Conservation (phyloP, 2,329 filamentous ascomycete genomes). For the Fusarium albidum region DNA sequence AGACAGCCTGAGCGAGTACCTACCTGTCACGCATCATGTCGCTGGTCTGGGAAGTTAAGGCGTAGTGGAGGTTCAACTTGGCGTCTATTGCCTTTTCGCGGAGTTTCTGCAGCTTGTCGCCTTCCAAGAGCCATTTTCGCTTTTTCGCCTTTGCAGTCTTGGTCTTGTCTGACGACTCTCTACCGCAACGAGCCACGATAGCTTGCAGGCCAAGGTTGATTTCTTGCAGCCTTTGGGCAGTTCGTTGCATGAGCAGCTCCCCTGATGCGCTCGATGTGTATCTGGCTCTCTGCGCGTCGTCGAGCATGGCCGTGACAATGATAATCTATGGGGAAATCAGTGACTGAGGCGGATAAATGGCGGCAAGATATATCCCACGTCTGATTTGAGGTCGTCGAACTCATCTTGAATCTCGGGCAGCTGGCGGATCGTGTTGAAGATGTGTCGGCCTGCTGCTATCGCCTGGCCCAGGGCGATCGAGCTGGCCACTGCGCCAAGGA, state of each 20-base stretch:
- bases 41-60: neutral
- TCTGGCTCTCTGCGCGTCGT: neutral
- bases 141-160: neutral
- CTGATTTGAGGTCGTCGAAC: neutral
- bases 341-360: neutral
- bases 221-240: neutral
- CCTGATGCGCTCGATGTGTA: neutral
- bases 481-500: neutral
- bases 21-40: neutral
- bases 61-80: neutral
- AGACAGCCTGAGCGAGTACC: neutral
- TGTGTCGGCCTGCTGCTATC: neutral
- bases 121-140: constrained; percentile 1
- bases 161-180: neutral
- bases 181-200: neutral
- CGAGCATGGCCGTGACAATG: neutral
- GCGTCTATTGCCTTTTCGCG: constrained; percentile 1
- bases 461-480: neutral
- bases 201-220: neutral
- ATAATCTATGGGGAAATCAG: neutral
- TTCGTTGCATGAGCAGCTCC: neutral
- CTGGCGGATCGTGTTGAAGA: neutral
- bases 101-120: constrained; percentile 1
- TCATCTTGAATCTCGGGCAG: constrained; percentile 2
- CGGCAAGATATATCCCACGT: neutral